Percentiles rank a stretch among this genome's conserved stretches.
phyloP scores from a whole-genome alignment of 306 rosid species.

The Prunus campanulata region DNA sequence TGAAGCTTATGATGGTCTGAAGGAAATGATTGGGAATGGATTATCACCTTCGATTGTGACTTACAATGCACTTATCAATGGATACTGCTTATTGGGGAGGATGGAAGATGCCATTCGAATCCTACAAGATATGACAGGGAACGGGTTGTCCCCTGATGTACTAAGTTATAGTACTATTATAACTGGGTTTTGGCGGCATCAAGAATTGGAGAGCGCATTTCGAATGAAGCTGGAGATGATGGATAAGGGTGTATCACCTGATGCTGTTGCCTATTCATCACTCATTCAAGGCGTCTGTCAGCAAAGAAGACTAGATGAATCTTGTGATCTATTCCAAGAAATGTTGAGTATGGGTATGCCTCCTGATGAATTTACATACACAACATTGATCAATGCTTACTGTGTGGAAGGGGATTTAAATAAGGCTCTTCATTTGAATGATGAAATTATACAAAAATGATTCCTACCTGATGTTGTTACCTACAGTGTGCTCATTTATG shows the following conservation, averaged over 20 bases:
- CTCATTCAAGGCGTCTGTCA: slow-evolving; percentile 77
- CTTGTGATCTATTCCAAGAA: slow-evolving; percentile 64
- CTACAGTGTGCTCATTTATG: slow-evolving; percentile 85
- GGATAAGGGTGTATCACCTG: slow-evolving; percentile 58
- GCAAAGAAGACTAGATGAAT: slow-evolving; percentile 60
- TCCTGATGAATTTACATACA: slow-evolving; percentile 59
- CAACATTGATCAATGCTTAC: no score
- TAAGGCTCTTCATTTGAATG: no score
- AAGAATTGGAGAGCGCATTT: slow-evolving; percentile 61
- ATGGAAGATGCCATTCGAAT: slow-evolving; percentile 60
- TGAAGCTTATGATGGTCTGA: slow-evolving; percentile 60
- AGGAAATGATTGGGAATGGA: slow-evolving; percentile 64
- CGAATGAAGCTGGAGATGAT: slow-evolving; percentile 67
- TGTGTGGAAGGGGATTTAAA: no score
- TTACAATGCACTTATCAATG: slow-evolving; percentile 69
- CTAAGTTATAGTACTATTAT: slow-evolving; percentile 78
- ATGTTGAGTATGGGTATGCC: slow-evolving; percentile 47
- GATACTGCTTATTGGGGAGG: slow-evolving; percentile 63
- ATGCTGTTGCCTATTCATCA: slow-evolving; percentile 60
- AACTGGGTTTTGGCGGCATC: slow-evolving; percentile 62
- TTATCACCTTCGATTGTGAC: slow-evolving; percentile 74
- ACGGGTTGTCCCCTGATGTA: slow-evolving; percentile 66
- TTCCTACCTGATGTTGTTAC: slow-evolving; percentile 19
- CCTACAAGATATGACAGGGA: slow-evolving; percentile 52
- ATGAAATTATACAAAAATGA: slow-evolving; percentile 31